Base-by-base conservation (phyloP, 2,329 filamentous ascomycete genomes). In the Coniochaeta hoffmannii region DNA sequence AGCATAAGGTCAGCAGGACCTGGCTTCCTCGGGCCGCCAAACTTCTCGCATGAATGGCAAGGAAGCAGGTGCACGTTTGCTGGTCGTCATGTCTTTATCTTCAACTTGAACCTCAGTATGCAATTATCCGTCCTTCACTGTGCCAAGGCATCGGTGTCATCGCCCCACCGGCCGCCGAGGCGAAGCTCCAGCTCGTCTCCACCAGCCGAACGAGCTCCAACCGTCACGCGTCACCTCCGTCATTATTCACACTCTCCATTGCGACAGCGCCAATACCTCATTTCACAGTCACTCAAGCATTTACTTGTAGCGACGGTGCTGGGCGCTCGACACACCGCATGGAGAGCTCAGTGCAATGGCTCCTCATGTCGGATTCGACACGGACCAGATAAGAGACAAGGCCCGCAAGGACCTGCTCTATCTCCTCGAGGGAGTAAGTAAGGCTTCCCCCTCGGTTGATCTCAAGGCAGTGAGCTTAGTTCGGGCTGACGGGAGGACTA, bases 361-460 rank as follows among this genome's bases (percentile, higher is more conserved):
- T 75, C 85, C 85, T 74, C 81, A 82, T 72, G 76, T 75, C 68
- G 82, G 80, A 67, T 89, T 94, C 70, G 87, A 86, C 70, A 83
- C 86, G 58, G 83, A 88, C 64, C 84, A 90, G 67, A 84, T 94
- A 69, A 85, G 82, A 66, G 87, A 88, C 61, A 90, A 88, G 73
- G 89, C 91, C 62, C 87, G 91, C 59, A 91, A 91, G 70, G 90
- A 97, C 69, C 79, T 99, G 62, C 80, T 99, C 63, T 86, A 88
- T 73, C 85, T 97, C 64, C 87, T 99, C 59, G 93, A 97, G 82
- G 87, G 89, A 72, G 94, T 99, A 88, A 83, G 91, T 89, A 68
- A 66, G 63, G 57, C 60, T 57, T 60, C 61, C 50, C 50, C 10
- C 10, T 35, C 14, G 26, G 10, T 53, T 34, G 34, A 56, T 55